Conservation (phyloP, 2,329 filamentous ascomycete species). For the Salinomyces thailandicus region DNA sequence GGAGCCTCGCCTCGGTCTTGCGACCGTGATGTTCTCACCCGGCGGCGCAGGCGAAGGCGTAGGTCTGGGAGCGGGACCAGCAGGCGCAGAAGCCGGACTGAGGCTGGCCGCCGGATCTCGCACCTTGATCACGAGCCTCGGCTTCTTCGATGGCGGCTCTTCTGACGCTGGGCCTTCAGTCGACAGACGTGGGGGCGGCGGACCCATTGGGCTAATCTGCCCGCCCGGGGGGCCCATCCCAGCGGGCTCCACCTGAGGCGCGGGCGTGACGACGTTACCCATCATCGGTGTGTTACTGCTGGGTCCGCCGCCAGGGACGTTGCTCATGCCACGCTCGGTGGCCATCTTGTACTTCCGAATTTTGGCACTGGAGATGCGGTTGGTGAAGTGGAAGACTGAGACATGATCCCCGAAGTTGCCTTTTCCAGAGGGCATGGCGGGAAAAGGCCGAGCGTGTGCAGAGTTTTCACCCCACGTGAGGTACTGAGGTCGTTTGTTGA, state of each 20-base stretch:
- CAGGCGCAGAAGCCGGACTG: constrained; percentile 5
- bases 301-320: constrained; percentile 3
- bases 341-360: constrained; percentile 19
- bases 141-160: constrained; percentile 16
- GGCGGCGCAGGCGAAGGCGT: constrained; percentile 1
- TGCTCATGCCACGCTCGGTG: constrained; percentile 18
- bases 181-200: background rate
- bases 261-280: constrained; percentile 5
- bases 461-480: too few relatives aligned
- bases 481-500: too few relatives aligned
- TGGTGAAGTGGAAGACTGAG: constrained; percentile 21
- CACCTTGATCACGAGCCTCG: constrained; percentile 21
- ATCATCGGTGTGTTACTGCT: constrained; percentile 2
- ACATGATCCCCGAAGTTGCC: constrained; percentile 8
- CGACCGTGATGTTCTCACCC: constrained; percentile 15
- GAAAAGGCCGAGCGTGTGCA: too few relatives aligned
- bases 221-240: background rate
- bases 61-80: background rate
- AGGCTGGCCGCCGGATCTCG: constrained; percentile 7
- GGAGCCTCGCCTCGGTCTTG: constrained; percentile 9
- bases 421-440: too few relatives aligned
- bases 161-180: background rate
- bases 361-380: constrained; percentile 19
- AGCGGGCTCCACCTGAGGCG: constrained; percentile 5
- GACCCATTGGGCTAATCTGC: background rate